Evolutionary conservation across 441 rosid genomes (phyloP), one percentile per base, ranked within the genome.

Genomic region (Arabidopsis lyrata): DNA sequence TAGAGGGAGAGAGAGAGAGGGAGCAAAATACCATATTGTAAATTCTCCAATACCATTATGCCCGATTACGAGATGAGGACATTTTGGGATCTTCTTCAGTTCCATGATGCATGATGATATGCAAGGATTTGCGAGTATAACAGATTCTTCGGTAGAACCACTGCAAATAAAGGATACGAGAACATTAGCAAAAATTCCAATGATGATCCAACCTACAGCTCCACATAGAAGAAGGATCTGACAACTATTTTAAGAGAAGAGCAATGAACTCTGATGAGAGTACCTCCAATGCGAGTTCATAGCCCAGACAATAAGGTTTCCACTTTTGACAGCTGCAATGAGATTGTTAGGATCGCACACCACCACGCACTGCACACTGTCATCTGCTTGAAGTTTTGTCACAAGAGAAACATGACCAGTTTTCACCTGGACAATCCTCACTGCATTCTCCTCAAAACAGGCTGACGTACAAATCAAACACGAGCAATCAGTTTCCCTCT

Each of bases 281-380:
- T 80, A 92, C 99, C 97, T 95, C 98, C 98, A 95, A 39, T 81
- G 45, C 41, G 86, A 80, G 81, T 89, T 81, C 98, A 95, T 92
- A 83, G 67, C 83, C 98, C 98, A 95, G 7, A 89, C 71, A 63
- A 87, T 84, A 58, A 95, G 84, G 70, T 83, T 82, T 73, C 96
- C 97, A 83, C 86, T 85, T 72, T 83, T 89, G 68, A 85, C 92
- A 75, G 81, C 86, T 68, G 92, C 96, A 70, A 89, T 75, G 60
- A 92, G 84, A 82, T 77, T 78, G 61, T 84, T 75, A 66, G 90
- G 94, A 78, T 84, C 86, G 67, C 86, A 85, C 44, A 88, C 90
- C 89, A 88, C 77, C 73, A 90, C 36, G 5, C 93, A 85, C 54
- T 76, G 87, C 76, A 90, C 58, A 52, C 66, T 77, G 72, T 91